phyloP scores from a whole-genome alignment of 1,284 basidiomycete genomes.

The Rhodotorula sp. region DNA sequence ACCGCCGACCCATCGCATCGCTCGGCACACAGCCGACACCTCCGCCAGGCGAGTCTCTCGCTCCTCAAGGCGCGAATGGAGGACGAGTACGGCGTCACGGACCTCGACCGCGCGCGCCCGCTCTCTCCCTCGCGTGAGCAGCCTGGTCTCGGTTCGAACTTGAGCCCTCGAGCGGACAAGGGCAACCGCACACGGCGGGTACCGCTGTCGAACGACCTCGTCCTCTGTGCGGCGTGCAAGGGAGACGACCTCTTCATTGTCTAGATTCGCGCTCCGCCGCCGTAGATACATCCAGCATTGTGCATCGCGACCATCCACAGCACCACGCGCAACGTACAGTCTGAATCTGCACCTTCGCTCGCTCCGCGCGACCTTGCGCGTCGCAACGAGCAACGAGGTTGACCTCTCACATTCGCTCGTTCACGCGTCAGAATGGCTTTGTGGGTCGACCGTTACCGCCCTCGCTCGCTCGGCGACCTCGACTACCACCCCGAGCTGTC shows the following conservation, averaged over 20 bases:
- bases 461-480: conserved; percentile 76
- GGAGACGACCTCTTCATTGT: conserved; percentile 23
- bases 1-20: conserved; percentile 1
- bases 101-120: neutral
- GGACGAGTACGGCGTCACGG: conserved; percentile 38
- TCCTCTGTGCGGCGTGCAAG: conserved; percentile 36
- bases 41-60: conserved; percentile 36
- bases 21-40: conserved; percentile 28
- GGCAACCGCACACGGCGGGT: conserved; percentile 23
- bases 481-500: conserved; percentile 86
- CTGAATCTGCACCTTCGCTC: neutral
- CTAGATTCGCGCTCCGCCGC: neutral
- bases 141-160: neutral
- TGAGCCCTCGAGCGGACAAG: neutral
- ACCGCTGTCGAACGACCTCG: conserved; percentile 35
- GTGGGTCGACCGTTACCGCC: conserved; percentile 67
- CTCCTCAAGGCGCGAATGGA: conserved; percentile 41
- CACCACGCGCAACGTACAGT: neutral
- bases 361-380: neutral
- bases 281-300: neutral
- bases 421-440: conserved; percentile 23
- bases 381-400: no score
- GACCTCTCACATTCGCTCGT: no score
- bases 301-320: neutral
- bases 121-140: neutral